These are phyloP conservation scores for Neotropicomus parvogracilis DNA, from an alignment of 1,284 basidiomycete genomes.

Conservation along the genomic window DNA sequence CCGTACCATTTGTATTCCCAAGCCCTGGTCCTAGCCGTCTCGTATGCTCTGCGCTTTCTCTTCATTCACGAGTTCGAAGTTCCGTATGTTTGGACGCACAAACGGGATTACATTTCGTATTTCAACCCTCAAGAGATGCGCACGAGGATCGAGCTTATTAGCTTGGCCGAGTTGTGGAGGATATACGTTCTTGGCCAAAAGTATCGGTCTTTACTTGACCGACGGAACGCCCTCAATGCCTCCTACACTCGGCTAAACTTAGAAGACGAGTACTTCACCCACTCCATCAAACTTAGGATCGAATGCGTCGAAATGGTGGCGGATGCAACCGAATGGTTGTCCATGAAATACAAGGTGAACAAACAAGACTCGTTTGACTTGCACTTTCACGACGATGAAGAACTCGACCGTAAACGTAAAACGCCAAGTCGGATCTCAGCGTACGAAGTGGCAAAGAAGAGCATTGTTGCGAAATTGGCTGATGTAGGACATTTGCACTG, in stretches of 20 bases:
- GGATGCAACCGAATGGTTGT: slow-evolving; percentile 90
- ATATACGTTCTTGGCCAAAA: slow-evolving; percentile 83
- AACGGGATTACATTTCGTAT: slow-evolving; percentile 84
- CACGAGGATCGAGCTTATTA: slow-evolving; percentile 65
- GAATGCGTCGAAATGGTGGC: slow-evolving; percentile 86
- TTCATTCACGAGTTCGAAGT: slow-evolving; percentile 91
- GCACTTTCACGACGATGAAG: slow-evolving; percentile 67
- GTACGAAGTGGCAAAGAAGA: slow-evolving; percentile 84
- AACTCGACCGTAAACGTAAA: slow-evolving; percentile 69
- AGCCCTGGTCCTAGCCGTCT: slow-evolving; percentile 78
- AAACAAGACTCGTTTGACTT: slow-evolving; percentile 61
- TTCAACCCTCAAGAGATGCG: slow-evolving; percentile 62
- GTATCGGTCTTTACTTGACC: slow-evolving; percentile 79
- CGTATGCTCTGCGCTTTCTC: slow-evolving; percentile 76
- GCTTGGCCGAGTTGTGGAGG: slow-evolving; percentile 80
- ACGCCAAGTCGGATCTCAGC: slow-evolving; percentile 82
- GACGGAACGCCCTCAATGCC: slow-evolving; percentile 59
- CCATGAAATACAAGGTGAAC: slow-evolving; percentile 80
- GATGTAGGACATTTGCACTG: slow-evolving; percentile 46
- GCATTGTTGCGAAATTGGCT: slow-evolving; percentile 70
- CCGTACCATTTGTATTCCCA: slow-evolving; percentile 57
- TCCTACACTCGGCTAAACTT: slow-evolving; percentile 65
- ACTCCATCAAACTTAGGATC: slow-evolving; percentile 57
- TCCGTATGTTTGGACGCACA: slow-evolving; percentile 93
- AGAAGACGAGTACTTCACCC: slow-evolving; percentile 70